Conservation (phyloP, 192 early-diverging fungal genomes). For the Podila minutissima region DNA sequence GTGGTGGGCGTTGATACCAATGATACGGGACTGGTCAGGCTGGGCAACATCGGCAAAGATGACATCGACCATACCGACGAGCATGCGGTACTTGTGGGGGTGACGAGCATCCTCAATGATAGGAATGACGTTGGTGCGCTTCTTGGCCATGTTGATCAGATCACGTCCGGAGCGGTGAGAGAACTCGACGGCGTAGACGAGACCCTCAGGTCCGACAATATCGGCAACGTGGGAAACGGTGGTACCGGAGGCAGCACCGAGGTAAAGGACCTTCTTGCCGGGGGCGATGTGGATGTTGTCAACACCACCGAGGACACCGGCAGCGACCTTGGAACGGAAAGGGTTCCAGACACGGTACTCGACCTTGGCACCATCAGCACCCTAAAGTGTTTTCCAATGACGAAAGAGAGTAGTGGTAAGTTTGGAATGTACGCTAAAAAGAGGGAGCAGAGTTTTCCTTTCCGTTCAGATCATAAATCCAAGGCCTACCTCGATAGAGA, state of each 20-base stretch:
- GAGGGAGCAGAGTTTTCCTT: not conserved
- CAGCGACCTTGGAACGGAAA: slow-evolving; percentile 98
- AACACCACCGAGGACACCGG: slow-evolving; percentile 95
- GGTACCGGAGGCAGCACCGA: slow-evolving; percentile 95
- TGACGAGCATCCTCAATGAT: slow-evolving; percentile 99
- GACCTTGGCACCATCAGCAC: slow-evolving; percentile 92
- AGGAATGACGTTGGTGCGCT: slow-evolving; percentile 99
- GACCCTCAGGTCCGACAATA: slow-evolving; percentile 94
- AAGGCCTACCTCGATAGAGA: slow-evolving; percentile 79
- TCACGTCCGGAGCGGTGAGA: slow-evolving; percentile 99
- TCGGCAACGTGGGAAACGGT: slow-evolving; percentile 98
- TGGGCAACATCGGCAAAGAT: slow-evolving; percentile 99
- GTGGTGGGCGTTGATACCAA: slow-evolving; percentile 96
- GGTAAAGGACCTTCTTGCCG: slow-evolving; percentile 97
- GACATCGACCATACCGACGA: slow-evolving; percentile 98
- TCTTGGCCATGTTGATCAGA: slow-evolving; percentile 99
- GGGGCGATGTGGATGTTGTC: slow-evolving; percentile 96
- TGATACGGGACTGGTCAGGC: slow-evolving; percentile 99
- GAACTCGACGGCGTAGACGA: slow-evolving; percentile 99
- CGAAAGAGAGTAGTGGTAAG: not conserved
- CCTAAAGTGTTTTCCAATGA: slow-evolving; percentile 27
- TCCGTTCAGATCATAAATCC: not conserved
- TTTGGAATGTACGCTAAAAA: not conserved
- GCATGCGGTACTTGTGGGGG: slow-evolving; percentile 99
- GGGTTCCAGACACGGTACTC: slow-evolving; percentile 99